These are phyloP conservation scores for Nitzschia sp. DNA, from an alignment of 108 stramenopile genomes.

Conservation along the genomic window DNA sequence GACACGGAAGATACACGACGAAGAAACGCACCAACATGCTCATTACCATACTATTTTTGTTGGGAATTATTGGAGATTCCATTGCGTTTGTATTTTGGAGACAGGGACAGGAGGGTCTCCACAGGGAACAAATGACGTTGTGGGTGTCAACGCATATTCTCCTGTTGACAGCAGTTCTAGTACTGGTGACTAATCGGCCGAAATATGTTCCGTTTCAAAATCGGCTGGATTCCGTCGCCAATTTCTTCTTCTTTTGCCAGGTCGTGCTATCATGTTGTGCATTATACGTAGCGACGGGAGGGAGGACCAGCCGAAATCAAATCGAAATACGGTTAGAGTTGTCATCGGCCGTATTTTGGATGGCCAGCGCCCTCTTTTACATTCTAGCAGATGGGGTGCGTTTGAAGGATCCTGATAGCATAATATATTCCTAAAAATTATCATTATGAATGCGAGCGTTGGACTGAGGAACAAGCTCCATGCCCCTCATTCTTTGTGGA, in stretches of 20 bases:
- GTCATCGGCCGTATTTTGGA: not conserved
- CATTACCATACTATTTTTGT: conserved; percentile 2
- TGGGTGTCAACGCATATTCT: conserved; percentile 11
- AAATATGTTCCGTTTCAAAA: conserved; percentile 18
- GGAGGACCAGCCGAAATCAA: not conserved
- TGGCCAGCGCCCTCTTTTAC: conserved; percentile 13
- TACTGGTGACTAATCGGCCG: conserved; percentile 13
- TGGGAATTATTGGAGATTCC: conserved; percentile 7
- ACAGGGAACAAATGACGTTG: conserved; percentile 6
- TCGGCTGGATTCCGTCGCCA: conserved; percentile 8
- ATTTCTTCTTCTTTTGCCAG: conserved; percentile 12
- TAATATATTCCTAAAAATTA: not conserved
- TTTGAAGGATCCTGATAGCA: conserved; percentile 1
- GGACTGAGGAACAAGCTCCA: not conserved
- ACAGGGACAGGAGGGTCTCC: conserved; percentile 4
- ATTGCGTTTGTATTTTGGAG: conserved; percentile 19
- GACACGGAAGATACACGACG: conserved; percentile 17
- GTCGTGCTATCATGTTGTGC: conserved; percentile 6
- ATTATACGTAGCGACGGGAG: conserved; percentile 3
- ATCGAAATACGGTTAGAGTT: conserved; percentile 6
- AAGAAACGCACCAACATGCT: conserved; percentile 3
- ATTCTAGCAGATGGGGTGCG: conserved; percentile 11
- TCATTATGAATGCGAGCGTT: not conserved
- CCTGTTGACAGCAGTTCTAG: conserved; percentile 1
- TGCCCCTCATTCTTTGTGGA: conserved; percentile 27